Evolutionary conservation across 306 rosid genomes (phyloP).

Genomic region (Cercis canadensis): DNA sequence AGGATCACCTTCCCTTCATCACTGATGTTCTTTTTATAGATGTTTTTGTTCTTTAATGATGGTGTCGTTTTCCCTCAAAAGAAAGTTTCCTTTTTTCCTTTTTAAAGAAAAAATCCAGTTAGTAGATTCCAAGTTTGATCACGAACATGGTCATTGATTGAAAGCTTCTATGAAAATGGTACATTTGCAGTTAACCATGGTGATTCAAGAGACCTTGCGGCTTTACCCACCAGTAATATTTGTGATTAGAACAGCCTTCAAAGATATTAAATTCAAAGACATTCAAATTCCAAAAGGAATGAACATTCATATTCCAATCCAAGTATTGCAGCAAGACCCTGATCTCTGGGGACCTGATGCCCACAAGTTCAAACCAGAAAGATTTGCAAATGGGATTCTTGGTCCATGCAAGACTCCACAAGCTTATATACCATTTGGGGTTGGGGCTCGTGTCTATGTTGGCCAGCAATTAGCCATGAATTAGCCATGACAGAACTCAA

Average conservation of each 20-base stretch:
- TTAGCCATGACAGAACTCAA: slow-evolving; percentile 64
- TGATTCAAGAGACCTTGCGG: slow-evolving; percentile 74
- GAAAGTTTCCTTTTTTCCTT: background rate
- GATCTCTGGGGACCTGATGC: slow-evolving; percentile 67
- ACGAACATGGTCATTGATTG: background rate
- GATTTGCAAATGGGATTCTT: slow-evolving; percentile 58
- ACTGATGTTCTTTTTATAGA: too few relatives aligned
- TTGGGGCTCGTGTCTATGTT: slow-evolving; percentile 57
- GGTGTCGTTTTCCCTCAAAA: too few relatives aligned
- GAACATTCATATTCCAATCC: slow-evolving; percentile 58
- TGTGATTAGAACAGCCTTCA: slow-evolving; percentile 43
- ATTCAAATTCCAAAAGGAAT: slow-evolving; percentile 62
- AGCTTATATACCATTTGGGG: slow-evolving; percentile 65
- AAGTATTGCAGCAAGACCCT: slow-evolving; percentile 56
- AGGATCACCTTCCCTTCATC: too few relatives aligned
- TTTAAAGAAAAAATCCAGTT: background rate
- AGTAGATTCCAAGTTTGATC: background rate
- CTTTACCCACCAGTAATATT: slow-evolving; percentile 58
- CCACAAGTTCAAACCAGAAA: slow-evolving; percentile 61
- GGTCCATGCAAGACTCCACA: slow-evolving; percentile 61
- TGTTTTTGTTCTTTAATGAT: too few relatives aligned
- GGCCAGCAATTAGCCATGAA: slow-evolving; percentile 71
- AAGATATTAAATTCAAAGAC: slow-evolving; percentile 54
- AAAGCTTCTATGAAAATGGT: slow-evolving; percentile 2
- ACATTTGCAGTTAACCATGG: slow-evolving; percentile 64